Evolutionary conservation across 192 early-diverging fungal species (phyloP).

Genomic region (Mortierella hygrophila): DNA sequence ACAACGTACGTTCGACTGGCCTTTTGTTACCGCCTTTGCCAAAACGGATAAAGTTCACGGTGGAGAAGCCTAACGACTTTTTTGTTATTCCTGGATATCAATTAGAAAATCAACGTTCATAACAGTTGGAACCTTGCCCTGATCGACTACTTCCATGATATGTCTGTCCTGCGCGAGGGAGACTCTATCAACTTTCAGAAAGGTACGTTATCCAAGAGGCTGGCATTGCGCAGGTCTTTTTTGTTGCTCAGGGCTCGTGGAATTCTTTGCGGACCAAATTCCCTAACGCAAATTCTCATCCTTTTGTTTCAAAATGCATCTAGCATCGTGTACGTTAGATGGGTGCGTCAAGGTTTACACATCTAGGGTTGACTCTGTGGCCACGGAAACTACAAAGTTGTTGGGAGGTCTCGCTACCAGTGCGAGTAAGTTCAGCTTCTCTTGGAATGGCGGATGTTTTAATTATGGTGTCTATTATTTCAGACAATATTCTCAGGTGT

Average conservation of each 20-base stretch:
- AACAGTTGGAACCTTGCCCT: constrained; percentile 98
- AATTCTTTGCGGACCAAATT: neutral
- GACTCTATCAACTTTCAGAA: constrained; percentile 99
- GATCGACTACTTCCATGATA: constrained; percentile 98
- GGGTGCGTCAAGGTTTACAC: constrained; percentile 98
- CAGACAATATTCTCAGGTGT: no score
- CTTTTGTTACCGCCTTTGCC: neutral
- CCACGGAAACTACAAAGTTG: constrained; percentile 91
- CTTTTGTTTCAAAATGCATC: neutral
- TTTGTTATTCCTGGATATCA: neutral
- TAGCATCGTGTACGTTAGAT: constrained; percentile 95
- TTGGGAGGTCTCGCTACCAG: constrained; percentile 88
- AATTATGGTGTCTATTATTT: neutral
- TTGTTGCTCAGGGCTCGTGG: neutral
- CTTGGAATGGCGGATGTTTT: neutral
- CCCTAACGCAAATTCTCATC: neutral
- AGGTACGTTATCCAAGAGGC: neutral
- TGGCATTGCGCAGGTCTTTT: neutral
- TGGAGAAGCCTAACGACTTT: neutral
- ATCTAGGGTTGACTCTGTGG: constrained; percentile 96
- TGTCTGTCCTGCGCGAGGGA: constrained; percentile 93
- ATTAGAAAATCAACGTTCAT: constrained; percentile 92
- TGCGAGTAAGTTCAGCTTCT: constrained; percentile 57
- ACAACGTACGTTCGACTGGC: constrained; percentile 74
- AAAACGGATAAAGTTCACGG: neutral